Base-by-base conservation (phyloP, 2,329 filamentous ascomycete species). In the Exserohilum rostratum region DNA sequence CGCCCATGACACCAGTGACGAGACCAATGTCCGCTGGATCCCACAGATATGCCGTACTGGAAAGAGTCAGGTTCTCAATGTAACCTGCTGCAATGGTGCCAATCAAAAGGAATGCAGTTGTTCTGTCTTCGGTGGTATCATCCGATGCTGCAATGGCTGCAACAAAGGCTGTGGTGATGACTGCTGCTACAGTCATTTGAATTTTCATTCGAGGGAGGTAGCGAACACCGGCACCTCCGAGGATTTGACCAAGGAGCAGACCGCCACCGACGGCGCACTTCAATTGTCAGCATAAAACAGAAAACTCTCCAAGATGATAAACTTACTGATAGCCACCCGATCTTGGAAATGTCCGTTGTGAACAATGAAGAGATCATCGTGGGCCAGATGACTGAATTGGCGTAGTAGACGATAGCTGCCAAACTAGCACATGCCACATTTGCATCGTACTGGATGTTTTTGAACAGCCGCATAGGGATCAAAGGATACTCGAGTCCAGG, bases 381-480 rank as follows among this genome's bases (percentile, higher is more conserved):
- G 1, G 70, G 70, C 70, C 70, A 72, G 38, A 72, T 67, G 39
- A 72, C 63, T 2, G 68, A 66, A 39, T 68, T 68, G 11, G 67
- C 64, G 39, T 75, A 74, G 58, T 73, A 74, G 10, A 73, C 68
- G 50, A 73, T 70, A 13, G 67, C 69, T 10, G 65, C 71, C 20
- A 74, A 60, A 37, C 62, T 64, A 17, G 71, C 70, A 55, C 71
- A 73, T 7, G 67, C 67, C 1, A 72, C 64, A 22, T 68, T 70
- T 7, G 69, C 69, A 46, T 73, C 65, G 50, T 71, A 73, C 31
- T 61, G 49, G 9, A 71, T 62, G 50, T 75, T 75, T 25, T 55
- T 65, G 61, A 76, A 76, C 22, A 77, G 58, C 30, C 69, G 68
- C 58, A 76, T 70, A 2, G 74, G 74, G 17, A 77, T 68, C 3